phyloP scores from a whole-genome alignment of 2,329 filamentous ascomycete species.

The Balansia obtecta region DNA sequence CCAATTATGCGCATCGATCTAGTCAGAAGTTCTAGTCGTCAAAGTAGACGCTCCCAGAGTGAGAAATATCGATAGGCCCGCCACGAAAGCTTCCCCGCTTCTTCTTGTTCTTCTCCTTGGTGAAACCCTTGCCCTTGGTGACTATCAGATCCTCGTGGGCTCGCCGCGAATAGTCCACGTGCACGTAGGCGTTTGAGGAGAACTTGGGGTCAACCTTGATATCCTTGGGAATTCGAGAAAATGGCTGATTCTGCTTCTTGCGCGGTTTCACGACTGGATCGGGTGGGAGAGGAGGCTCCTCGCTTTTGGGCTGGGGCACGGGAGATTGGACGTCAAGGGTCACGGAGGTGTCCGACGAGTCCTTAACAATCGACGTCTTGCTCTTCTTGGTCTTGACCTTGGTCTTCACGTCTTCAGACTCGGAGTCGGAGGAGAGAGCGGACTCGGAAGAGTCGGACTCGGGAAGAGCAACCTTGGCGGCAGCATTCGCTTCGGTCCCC shows the following conservation, averaged over 20 bases:
- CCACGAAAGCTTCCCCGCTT: conserved; percentile 84
- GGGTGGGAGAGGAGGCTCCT: conserved; percentile 39
- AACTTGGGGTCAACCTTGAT: conserved; percentile 56
- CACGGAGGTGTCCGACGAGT: conserved; percentile 31
- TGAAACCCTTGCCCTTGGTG: conserved; percentile 93
- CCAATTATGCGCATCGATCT: not conserved
- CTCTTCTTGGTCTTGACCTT: conserved; percentile 11
- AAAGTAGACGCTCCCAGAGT: conserved; percentile 85
- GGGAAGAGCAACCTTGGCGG: conserved; percentile 14
- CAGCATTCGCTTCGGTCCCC: conserved; percentile 7
- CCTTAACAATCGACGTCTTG: conserved; percentile 11
- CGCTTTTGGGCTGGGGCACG: conserved; percentile 17
- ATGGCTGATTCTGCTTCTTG: conserved; percentile 53
- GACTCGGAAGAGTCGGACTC: conserved; percentile 17
- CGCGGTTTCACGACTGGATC: conserved; percentile 26
- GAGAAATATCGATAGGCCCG: conserved; percentile 70
- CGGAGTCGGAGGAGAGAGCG: conserved; percentile 20
- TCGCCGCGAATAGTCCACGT: conserved; percentile 78
- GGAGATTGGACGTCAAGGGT: conserved; percentile 42
- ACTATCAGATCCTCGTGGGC: conserved; percentile 82
- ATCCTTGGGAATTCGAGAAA: conserved; percentile 63
- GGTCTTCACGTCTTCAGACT: conserved; percentile 17
- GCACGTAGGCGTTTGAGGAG: conserved; percentile 67
- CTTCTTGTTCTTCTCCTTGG: conserved; percentile 99
- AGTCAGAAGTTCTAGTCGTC: conserved; percentile 50